phyloP scores from a whole-genome alignment of 371 early-diverging fungal species.

The Phascolomyces articulosus region DNA sequence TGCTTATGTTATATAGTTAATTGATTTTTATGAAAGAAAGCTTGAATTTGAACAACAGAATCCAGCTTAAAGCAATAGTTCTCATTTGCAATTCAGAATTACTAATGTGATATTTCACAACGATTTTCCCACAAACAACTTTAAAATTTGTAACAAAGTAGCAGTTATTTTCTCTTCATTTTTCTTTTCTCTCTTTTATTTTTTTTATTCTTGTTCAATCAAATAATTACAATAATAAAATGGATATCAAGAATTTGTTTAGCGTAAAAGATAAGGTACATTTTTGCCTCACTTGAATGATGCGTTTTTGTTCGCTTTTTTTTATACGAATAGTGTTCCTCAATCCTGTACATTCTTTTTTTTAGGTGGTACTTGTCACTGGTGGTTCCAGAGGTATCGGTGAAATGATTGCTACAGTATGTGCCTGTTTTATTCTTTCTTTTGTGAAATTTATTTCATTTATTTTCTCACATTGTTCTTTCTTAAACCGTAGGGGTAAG shows the following conservation, averaged over 20 bases:
- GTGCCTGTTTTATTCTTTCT: constrained; percentile 11
- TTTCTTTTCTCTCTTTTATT: background rate
- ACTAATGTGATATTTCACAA: background rate
- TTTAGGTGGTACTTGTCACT: constrained; percentile 80
- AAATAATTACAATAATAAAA: constrained; percentile 6
- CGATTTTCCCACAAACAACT: background rate
- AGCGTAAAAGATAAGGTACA: constrained; percentile 78
- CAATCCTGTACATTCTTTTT: too few relatives aligned
- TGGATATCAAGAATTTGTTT: constrained; percentile 70
- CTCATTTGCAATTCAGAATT: constrained; percentile 4
- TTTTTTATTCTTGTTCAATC: background rate
- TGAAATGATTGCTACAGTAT: constrained; percentile 61
- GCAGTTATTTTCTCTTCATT: background rate
- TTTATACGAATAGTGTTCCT: background rate
- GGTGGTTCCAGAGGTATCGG: constrained; percentile 82
- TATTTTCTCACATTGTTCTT: background rate
- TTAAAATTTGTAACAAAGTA: background rate
- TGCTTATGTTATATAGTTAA: background rate
- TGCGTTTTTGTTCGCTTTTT: background rate
- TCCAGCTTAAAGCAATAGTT: too few relatives aligned
- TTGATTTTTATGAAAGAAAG: constrained; percentile 14
- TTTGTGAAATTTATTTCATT: background rate
- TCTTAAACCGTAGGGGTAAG: constrained; percentile 47
- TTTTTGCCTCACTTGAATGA: too few relatives aligned
- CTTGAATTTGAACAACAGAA: constrained; percentile 4